These are phyloP conservation scores for Acacia melanoxylon DNA, from an alignment of 306 rosid genomes.

Conservation along the genomic window DNA sequence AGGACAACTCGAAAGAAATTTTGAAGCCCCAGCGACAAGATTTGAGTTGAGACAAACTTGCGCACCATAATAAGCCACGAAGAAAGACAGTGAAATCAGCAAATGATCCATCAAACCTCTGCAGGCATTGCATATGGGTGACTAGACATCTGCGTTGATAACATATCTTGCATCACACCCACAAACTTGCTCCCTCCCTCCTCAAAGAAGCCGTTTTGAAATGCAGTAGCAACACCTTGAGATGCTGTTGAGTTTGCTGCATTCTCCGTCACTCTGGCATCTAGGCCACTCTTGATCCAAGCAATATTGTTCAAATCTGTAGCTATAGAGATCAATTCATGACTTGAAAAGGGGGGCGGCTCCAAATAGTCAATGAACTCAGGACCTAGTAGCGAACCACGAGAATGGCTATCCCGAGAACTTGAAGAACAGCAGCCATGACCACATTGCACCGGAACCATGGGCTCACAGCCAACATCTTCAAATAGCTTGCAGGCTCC, in stretches of 20 bases:
- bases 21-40: neutral
- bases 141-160: conserved; percentile 49
- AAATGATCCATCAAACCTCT: conserved; percentile 52
- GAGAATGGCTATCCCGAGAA: conserved; percentile 24
- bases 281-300: conserved; percentile 79
- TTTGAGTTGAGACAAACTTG: conserved; percentile 9
- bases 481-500: conserved; percentile 52
- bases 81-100: conserved; percentile 6
- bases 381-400: conserved; percentile 62
- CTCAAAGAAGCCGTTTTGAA: conserved; percentile 34
- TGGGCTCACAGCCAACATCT: conserved; percentile 42
- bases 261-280: conserved; percentile 35
- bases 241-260: conserved; percentile 33
- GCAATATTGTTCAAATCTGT: conserved; percentile 72
- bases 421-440: conserved; percentile 58
- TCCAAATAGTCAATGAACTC: conserved; percentile 70
- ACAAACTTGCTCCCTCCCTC: conserved; percentile 49
- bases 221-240: conserved; percentile 32
- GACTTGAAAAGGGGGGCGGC: conserved; percentile 54
- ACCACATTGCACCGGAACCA: conserved; percentile 60
- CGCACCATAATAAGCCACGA: neutral
- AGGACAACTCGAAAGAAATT: neutral
- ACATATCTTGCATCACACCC: conserved; percentile 54
- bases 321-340: conserved; percentile 58
- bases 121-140: conserved; percentile 58